Conservation (phyloP, 495 filamentous ascomycete species). For the Entonaema liquescens region DNA sequence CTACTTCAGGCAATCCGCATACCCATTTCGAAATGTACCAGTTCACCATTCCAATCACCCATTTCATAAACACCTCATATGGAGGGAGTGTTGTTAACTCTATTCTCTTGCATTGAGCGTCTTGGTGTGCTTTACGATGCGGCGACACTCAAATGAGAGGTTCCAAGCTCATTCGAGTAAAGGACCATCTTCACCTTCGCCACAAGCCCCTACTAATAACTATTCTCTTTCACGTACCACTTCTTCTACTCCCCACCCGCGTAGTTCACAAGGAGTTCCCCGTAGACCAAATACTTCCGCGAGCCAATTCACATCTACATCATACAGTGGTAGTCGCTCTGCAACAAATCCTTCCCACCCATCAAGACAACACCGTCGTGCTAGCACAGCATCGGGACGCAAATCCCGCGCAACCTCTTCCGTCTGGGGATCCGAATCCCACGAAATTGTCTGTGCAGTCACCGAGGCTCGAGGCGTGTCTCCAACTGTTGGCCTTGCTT, state of each 20-base stretch:
- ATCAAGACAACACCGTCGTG: conserved; percentile 30
- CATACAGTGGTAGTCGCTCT: conserved; percentile 36
- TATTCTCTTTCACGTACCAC: conserved; percentile 29
- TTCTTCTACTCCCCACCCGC: conserved; percentile 33
- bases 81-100: no score
- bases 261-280: conserved; percentile 7
- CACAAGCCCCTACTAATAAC: not conserved
- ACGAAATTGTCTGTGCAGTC: conserved; percentile 88
- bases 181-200: conserved; percentile 9
- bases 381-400: conserved; percentile 44
- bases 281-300: conserved; percentile 28
- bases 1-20: no score
- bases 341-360: conserved; percentile 34
- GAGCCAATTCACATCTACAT: conserved; percentile 28
- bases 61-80: no score
- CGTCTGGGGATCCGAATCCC: conserved; percentile 63
- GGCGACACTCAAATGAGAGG: not conserved
- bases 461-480: conserved; percentile 87
- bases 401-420: conserved; percentile 77
- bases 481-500: conserved; percentile 87
- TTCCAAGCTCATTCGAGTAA: conserved; percentile 11
- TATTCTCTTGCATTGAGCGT: no score
- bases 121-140: not conserved
- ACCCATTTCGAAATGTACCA: no score
- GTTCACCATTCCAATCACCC: no score